Evolutionary conservation across 1,139 yeast genomes (phyloP).

Genomic region (Zygotorulaspora mrakii): DNA sequence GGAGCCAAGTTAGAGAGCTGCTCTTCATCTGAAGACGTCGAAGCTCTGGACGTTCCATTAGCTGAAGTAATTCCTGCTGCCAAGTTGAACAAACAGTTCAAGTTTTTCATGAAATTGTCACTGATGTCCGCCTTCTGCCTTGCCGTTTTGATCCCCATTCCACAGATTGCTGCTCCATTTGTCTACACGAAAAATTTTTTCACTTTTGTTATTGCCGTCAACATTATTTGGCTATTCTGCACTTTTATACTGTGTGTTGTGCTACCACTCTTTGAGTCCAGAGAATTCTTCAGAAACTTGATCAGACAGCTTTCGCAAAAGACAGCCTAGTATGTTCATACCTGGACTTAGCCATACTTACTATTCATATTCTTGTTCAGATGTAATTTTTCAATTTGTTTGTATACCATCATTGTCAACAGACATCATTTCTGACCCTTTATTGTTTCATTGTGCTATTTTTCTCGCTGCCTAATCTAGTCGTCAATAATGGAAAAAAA

Average conservation of each 20-base stretch:
- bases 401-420: no score
- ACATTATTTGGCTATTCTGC: slow-evolving; percentile 32
- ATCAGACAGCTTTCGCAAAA: neutral
- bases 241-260: slow-evolving; percentile 29
- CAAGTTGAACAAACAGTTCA: slow-evolving; percentile 18
- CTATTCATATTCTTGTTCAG: no score
- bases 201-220: slow-evolving; percentile 28
- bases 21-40: neutral
- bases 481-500: no score
- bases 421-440: no score
- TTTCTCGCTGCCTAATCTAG: no score
- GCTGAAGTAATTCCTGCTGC: slow-evolving; percentile 17
- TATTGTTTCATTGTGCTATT: no score
- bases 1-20: slow-evolving; percentile 1
- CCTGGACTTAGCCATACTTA: neutral
- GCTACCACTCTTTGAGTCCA: slow-evolving; percentile 27
- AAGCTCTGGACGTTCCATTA: slow-evolving; percentile 11
- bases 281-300: slow-evolving; percentile 6
- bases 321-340: neutral
- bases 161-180: slow-evolving; percentile 30
- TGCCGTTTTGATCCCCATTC: slow-evolving; percentile 27
- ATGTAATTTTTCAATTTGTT: no score
- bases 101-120: slow-evolving; percentile 12
- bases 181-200: slow-evolving; percentile 31
- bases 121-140: slow-evolving; percentile 13